These are phyloP conservation scores for Fusarium sp. DNA, from an alignment of 2,329 filamentous ascomycete genomes.

Conservation along the genomic window DNA sequence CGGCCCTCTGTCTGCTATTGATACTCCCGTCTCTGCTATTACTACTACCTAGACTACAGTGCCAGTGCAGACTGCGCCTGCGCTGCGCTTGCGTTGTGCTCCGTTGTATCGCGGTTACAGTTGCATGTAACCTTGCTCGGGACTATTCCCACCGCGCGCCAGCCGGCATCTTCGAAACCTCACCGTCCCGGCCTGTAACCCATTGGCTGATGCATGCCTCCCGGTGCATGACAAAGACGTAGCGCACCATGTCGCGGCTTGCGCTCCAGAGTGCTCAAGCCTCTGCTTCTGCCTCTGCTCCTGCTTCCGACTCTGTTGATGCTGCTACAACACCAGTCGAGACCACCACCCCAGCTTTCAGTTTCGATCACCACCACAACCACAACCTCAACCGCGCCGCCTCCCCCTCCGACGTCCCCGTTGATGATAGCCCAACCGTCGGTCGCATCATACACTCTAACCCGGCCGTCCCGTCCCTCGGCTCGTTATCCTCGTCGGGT, in stretches of 20 bases:
- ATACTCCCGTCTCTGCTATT: conserved; percentile 12
- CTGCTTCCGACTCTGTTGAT: conserved; percentile 23
- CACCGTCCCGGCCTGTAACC: conserved; percentile 33
- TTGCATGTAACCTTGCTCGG: conserved; percentile 44
- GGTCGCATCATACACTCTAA: conserved; percentile 49
- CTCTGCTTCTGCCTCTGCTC: conserved; percentile 35
- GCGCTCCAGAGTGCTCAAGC: conserved; percentile 59
- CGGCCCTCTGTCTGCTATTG: conserved; percentile 3
- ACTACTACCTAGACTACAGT: conserved; percentile 9
- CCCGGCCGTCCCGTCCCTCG: conserved; percentile 35
- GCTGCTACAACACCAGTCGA: conserved; percentile 28
- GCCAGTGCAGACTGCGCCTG: conserved; percentile 16
- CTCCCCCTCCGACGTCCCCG: conserved; percentile 39
- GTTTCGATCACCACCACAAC: conserved; percentile 19
- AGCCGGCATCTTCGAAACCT: conserved; percentile 51
- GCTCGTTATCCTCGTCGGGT: conserved; percentile 39
- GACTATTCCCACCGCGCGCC: conserved; percentile 40
- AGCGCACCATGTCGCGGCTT: conserved; percentile 66
- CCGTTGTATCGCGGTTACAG: conserved; percentile 33
- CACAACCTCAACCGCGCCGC: conserved; percentile 24
- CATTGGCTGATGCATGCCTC: conserved; percentile 48
- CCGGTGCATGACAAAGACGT: conserved; percentile 48
- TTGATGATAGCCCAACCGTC: conserved; percentile 62
- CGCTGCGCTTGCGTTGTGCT: conserved; percentile 32
- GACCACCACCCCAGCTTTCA: conserved; percentile 16